Base-by-base conservation (phyloP, 441 rosid species). In the Populus hybrid region DNA sequence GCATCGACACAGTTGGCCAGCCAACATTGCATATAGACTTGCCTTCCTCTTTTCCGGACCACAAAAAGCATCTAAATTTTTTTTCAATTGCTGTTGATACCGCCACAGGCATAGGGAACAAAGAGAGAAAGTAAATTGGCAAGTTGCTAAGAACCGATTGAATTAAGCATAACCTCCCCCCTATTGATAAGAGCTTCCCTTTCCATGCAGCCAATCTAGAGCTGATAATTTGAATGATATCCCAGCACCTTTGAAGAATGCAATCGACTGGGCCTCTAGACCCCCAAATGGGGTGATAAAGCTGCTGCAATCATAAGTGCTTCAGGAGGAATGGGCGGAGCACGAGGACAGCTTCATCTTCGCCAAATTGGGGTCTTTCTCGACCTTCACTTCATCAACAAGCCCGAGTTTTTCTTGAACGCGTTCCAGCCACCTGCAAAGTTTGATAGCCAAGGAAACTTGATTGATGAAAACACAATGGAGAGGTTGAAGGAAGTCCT, bases 361-460 rank as follows among this genome's bases (percentile, higher is more conserved):
- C 57, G 57, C 57, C 57, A 46, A 46, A 46, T 46, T 46, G 20
- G 57, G 18, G 57, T 46, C 18, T 12, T 12, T 11, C 0, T 42
- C 14, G 85, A 88, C 26, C 85, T 86, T 77, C 89, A 88, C 76
- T 88, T 86, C 87, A 82, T 88, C 69, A 88, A 88, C 80, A 88
- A 46, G 54, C 54, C 54, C 5, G 54, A 46, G 54, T 46, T 46
- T 46, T 46, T 46, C 57, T 12, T 46, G 18, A 12, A 46, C 57
- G 57, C 0, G 5, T 46, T 46, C 1, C 18, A 46, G 57, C 20
- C 57, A 12, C 57, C 57, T 46, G 18, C 57, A 46, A 14, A 46
- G 57, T 46, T 46, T 46, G 57, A 14, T 46, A 46, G 18, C 57
- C 57, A 46, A 46, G 57, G 57, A 12, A 46, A 46, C 57, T 14